Percentiles rank a stretch among this genome's conserved stretches.
Evolutionary conservation across 352 stramenopile species (phyloP).

Genomic region (Pythium coloratum): DNA sequence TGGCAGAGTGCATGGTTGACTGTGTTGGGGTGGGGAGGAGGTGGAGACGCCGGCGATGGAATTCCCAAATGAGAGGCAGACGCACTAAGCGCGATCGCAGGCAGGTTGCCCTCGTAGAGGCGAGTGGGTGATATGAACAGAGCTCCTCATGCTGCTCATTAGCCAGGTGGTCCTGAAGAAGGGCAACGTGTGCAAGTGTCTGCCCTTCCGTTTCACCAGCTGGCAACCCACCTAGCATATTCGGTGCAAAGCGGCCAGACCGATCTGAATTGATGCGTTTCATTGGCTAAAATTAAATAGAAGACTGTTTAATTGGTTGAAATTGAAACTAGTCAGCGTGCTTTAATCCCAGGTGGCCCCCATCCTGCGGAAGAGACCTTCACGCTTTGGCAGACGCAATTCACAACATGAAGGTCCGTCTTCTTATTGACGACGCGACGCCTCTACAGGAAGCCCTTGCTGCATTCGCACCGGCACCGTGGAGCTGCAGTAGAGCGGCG

Average conservation of each 20-base stretch:
- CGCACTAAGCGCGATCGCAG: too few relatives aligned
- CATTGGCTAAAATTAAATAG: neutral
- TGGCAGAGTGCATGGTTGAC: conserved; percentile 3
- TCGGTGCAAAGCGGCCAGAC: neutral
- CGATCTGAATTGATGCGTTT: neutral
- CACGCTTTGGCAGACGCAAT: too few relatives aligned
- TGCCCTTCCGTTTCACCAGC: neutral
- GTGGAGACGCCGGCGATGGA: neutral
- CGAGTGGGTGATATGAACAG: neutral
- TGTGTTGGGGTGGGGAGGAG: neutral
- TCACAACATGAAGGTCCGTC: too few relatives aligned
- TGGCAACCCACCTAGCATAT: neutral
- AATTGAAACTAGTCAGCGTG: neutral
- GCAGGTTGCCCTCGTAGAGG: conserved; percentile 2
- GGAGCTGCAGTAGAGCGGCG: too few relatives aligned
- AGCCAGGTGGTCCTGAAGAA: neutral
- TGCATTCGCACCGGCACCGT: too few relatives aligned
- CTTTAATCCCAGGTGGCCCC: neutral
- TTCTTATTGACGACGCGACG: too few relatives aligned
- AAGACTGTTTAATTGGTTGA: neutral
- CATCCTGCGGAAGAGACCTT: too few relatives aligned
- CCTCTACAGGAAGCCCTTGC: too few relatives aligned
- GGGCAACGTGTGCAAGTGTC: neutral
- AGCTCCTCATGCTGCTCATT: neutral
- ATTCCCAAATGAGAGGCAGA: neutral